These are phyloP conservation scores for Sporopachydermia lactativora DNA, from an alignment of 805 yeast genomes.

Conservation along the genomic window DNA sequence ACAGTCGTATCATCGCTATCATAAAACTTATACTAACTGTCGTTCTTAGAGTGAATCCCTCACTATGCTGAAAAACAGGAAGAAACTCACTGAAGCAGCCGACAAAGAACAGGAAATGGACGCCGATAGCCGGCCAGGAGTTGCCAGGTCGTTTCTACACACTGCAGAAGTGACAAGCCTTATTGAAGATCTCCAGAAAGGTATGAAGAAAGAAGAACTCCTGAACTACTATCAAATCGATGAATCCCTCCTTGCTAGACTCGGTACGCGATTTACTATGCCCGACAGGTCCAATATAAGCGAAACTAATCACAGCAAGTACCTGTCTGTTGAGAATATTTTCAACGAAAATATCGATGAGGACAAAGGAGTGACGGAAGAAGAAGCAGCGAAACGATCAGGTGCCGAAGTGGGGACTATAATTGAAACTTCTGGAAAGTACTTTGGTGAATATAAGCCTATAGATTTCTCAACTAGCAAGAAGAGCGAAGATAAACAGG, in stretches of 20 bases:
- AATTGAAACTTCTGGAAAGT: not conserved
- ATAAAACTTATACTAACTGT: too few relatives aligned
- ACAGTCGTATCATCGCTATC: too few relatives aligned
- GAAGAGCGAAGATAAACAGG: not conserved
- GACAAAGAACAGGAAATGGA: not conserved
- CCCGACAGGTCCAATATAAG: not conserved
- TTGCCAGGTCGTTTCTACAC: not conserved
- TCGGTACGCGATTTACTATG: not conserved
- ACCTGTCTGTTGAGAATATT: not conserved
- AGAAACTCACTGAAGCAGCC: not conserved
- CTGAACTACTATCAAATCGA: not conserved
- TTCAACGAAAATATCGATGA: not conserved
- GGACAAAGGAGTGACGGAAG: constrained; percentile 1
- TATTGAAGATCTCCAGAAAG: not conserved
- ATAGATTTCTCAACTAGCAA: too few relatives aligned
- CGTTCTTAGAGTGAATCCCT: not conserved
- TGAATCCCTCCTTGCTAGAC: not conserved
- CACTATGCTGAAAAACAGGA: not conserved
- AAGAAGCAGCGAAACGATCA: not conserved
- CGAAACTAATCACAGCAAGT: not conserved
- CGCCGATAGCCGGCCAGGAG: not conserved
- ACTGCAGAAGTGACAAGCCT: not conserved
- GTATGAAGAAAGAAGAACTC: not conserved
- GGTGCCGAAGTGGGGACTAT: not conserved
- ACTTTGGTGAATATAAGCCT: not conserved